Conservation (phyloP, 192 early-diverging fungal genomes). For the Umbelopsis isabellina region DNA sequence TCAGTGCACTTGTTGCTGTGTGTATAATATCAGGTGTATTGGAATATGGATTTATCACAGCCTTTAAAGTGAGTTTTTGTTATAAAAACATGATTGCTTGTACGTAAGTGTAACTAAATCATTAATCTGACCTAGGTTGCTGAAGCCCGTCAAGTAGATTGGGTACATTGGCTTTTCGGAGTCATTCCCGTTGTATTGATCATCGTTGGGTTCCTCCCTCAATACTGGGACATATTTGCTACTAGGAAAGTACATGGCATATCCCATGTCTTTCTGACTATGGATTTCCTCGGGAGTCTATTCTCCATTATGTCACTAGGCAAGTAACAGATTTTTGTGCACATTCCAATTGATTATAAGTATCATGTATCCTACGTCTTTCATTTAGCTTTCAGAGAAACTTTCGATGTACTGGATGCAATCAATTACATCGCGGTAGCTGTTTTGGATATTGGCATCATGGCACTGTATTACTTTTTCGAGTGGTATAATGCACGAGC, state of each 20-base stretch:
- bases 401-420: constrained; percentile 26
- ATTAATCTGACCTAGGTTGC: constrained; percentile 27
- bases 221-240: constrained; percentile 44
- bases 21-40: constrained; percentile 23
- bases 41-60: constrained; percentile 29
- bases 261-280: constrained; percentile 46
- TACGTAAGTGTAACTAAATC: neutral
- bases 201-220: constrained; percentile 45
- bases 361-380: neutral
- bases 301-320: constrained; percentile 49
- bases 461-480: constrained; percentile 31
- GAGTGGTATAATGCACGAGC: constrained; percentile 31
- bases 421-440: constrained; percentile 34
- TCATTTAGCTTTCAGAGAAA: constrained; percentile 11
- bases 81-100: too few species aligned
- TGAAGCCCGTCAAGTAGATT: constrained; percentile 27
- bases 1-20: neutral
- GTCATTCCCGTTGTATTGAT: constrained; percentile 47
- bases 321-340: constrained; percentile 17
- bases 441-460: constrained; percentile 27
- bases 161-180: constrained; percentile 44
- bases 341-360: neutral
- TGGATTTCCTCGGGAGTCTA: constrained; percentile 45
- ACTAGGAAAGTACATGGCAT: constrained; percentile 43
- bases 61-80: constrained; percentile 18